These are phyloP conservation scores for Parachlorella kessleri DNA, from an alignment of 139 green algal species.

Conservation along the genomic window DNA sequence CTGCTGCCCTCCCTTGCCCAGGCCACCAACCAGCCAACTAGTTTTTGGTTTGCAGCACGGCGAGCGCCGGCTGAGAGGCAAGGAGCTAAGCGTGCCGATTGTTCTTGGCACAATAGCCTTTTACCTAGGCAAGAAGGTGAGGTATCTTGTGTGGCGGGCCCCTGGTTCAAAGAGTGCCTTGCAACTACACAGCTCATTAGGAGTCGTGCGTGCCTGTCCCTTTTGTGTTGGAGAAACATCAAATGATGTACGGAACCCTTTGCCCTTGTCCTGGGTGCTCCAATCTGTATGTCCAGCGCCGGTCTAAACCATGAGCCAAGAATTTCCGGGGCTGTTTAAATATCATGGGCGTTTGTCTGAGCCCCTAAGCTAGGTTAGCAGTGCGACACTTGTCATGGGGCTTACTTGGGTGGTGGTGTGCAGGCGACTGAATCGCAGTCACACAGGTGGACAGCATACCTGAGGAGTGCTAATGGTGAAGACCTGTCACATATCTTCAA, in stretches of 20 bases:
- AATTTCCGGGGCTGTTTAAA: too few species aligned
- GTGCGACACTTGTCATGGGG: neutral
- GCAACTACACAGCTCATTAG: neutral
- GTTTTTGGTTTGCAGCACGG: conserved; percentile 15
- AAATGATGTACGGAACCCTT: neutral
- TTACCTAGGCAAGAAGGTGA: conserved; percentile 92
- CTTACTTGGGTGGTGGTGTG: neutral
- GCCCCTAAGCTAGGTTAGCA: too few species aligned
- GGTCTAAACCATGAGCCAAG: too few species aligned
- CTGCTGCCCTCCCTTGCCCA: too few species aligned
- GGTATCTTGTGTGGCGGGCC: too few species aligned
- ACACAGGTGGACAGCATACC: conserved; percentile 96
- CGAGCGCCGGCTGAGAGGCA: conserved; percentile 20
- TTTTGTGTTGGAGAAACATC: neutral
- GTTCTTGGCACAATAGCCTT: conserved; percentile 80
- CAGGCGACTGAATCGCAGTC: conserved; percentile 71
- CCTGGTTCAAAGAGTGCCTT: neutral
- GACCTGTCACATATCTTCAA: conserved; percentile 84
- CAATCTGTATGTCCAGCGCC: too few species aligned
- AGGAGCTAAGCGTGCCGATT: conserved; percentile 14
- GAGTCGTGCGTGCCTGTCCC: too few species aligned
- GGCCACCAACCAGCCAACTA: too few species aligned
- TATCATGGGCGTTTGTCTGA: too few species aligned
- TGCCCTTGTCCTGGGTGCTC: neutral
- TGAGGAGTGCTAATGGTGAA: conserved; percentile 72